A percentile compares a stretch with the other conserved stretches of the same genome.
Evolutionary conservation across 805 yeast genomes (phyloP).

Genomic region (Pichia rugopelliculosa): DNA sequence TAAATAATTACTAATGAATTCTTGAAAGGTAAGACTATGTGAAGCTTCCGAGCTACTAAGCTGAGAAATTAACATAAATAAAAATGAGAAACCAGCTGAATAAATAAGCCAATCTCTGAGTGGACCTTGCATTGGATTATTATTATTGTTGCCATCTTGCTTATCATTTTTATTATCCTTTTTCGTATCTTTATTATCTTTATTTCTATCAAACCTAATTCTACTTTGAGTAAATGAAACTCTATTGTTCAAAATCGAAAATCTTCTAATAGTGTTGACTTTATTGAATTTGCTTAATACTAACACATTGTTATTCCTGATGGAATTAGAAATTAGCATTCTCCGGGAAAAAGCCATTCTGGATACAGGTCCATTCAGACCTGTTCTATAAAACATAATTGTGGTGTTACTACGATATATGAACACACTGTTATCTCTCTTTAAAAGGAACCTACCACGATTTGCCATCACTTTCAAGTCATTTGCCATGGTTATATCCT

Average conservation of each 20-base stretch:
- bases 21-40: conserved; percentile 76
- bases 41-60: conserved; percentile 13
- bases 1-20: conserved; percentile 67
- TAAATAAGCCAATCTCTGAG: conserved; percentile 25
- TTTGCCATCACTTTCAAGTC: neutral
- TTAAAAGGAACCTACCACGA: neutral
- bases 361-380: neutral
- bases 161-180: conserved; percentile 6
- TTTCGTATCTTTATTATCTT: neutral
- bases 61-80: conserved; percentile 12
- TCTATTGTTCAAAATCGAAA: conserved; percentile 14
- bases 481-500: too few relatives aligned
- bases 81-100: conserved; percentile 19
- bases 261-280: conserved; percentile 1
- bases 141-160: conserved; percentile 10
- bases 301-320: neutral
- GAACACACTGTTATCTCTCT: neutral
- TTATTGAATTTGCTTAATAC: neutral
- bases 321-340: neutral
- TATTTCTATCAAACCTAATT: conserved; percentile 3
- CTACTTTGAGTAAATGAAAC: conserved; percentile 12
- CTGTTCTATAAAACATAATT: neutral
- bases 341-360: neutral
- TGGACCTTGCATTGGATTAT: conserved; percentile 6
- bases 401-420: neutral